Conservation (phyloP, 441 rosid species). For the Euphorbia schlechtendalii region DNA sequence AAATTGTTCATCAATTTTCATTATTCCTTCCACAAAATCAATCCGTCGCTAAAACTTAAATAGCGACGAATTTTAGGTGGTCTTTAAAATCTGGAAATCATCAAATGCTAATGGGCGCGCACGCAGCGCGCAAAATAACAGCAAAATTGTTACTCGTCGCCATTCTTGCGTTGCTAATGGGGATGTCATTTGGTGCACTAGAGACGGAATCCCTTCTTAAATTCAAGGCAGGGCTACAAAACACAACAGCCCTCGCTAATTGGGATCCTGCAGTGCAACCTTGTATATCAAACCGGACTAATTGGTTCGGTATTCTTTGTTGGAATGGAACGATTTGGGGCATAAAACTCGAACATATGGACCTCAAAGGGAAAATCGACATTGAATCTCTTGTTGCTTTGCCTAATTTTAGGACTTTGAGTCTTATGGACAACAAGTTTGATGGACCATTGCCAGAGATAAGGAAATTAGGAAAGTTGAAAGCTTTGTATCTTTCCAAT, state of each 20-base stretch:
- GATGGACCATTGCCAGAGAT: conserved; percentile 56
- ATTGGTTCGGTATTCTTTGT: conserved; percentile 72
- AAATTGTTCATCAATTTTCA: neutral
- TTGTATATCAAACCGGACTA: conserved; percentile 32
- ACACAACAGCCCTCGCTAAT: conserved; percentile 28
- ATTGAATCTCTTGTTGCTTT: conserved; percentile 42
- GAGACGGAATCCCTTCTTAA: conserved; percentile 46
- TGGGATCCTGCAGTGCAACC: conserved; percentile 51
- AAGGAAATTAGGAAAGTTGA: conserved; percentile 40
- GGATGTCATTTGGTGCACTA: conserved; percentile 18
- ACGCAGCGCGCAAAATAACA: conserved; percentile 36
- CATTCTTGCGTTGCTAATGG: conserved; percentile 15
- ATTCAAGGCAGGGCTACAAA: conserved; percentile 44
- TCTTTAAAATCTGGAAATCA: neutral
- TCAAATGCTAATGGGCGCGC: conserved; percentile 52
- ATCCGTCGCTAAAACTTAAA: neutral
- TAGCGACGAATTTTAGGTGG: neutral
- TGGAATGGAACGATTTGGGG: conserved; percentile 43
- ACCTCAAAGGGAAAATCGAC: conserved; percentile 44
- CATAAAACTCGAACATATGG: conserved; percentile 62
- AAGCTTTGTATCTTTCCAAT: conserved; percentile 60
- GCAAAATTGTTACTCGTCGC: neutral
- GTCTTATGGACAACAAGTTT: conserved; percentile 69
- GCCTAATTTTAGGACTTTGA: conserved; percentile 46
- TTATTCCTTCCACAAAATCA: neutral